Base-by-base conservation (phyloP, 345 rosid genomes). In the Salix koriyanagi region DNA sequence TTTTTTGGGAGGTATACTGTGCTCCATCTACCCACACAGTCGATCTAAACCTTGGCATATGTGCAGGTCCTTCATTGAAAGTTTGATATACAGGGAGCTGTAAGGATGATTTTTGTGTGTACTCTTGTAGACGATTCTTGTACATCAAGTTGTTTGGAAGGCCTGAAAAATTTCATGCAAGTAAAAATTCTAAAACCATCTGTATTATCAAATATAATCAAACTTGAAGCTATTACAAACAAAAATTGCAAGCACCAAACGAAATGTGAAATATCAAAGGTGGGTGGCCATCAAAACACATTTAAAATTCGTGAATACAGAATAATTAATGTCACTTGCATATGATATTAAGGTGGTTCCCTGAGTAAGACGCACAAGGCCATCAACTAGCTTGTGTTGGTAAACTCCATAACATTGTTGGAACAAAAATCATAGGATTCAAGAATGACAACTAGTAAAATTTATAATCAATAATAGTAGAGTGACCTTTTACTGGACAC, bases 71-170 rank as follows among this genome's bases (percentile, higher is more conserved):
- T 75, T 80, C 85, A 54, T 79, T 82, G 15, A 65, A 11, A 13
- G 77, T 77, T 37, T 25, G 78, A 60, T 86, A 85, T 3, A 68
- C 74, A 0, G 88, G 89, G 6, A 83, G 82, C 5, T 73, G 70
- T 11, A 86, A 67, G 6, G 79, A 60, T 18, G 86, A 78, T 60
- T 79, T 82, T 28, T 84, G 86, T 2, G 88, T 30, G 25, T 80
- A 81, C n/a, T 85, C 82, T n/a, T 87, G 87, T 44, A 87, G 65
- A 11, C 81, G 72, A 72, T 81, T 86, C 75, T 87, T 87, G 77
- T 69, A 21, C 77, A 68, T 76, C 28, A n/a, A 25, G 15, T 13
- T 34, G 16, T 69, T 37, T 42, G 23, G 58, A 32, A 69, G 25
- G 19, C 48, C 72, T 69, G 28, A 25, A 26, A 23, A 69, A 44